Percentiles rank a stretch among this genome's conserved stretches.
Conservation (phyloP, 345 rosid species). For the Reutealis trisperma region DNA sequence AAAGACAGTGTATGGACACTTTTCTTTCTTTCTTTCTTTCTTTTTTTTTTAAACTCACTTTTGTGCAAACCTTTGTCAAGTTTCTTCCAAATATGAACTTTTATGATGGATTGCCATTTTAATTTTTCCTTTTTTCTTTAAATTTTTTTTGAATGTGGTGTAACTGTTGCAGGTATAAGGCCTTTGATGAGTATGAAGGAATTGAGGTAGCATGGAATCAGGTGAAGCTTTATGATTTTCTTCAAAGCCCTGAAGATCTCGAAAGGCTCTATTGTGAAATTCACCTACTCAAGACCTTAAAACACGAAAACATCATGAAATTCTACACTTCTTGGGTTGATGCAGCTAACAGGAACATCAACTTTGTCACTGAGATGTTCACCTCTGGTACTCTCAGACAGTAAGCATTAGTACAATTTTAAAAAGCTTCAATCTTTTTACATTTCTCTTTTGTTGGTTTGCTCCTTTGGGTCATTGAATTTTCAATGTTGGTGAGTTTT, state of each 20-base stretch:
- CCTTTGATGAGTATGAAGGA: conserved; percentile 94
- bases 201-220: conserved; percentile 99
- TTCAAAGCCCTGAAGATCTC: conserved; percentile 90
- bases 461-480: conserved; percentile 11
- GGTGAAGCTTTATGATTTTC: conserved; percentile 85
- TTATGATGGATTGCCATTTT: neutral
- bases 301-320: conserved; percentile 91
- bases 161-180: conserved; percentile 62
- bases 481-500: neutral
- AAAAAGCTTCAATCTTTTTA: neutral
- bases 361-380: conserved; percentile 95
- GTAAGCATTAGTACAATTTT: conserved; percentile 46
- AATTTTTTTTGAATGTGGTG: neutral
- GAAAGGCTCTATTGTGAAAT: conserved; percentile 92
- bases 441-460: conserved; percentile 2
- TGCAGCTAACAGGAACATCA: conserved; percentile 72
- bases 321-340: conserved; percentile 97
- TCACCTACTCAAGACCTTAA: conserved; percentile 90
- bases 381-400: conserved; percentile 94
- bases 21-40: neutral
- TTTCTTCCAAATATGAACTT: neutral
- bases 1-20: conserved; percentile 27
- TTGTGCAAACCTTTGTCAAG: neutral
- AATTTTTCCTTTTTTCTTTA: neutral
- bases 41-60: neutral